Evolutionary conservation across 768 basidiomycete genomes (phyloP).

Genomic region (Ramaria rubella): DNA sequence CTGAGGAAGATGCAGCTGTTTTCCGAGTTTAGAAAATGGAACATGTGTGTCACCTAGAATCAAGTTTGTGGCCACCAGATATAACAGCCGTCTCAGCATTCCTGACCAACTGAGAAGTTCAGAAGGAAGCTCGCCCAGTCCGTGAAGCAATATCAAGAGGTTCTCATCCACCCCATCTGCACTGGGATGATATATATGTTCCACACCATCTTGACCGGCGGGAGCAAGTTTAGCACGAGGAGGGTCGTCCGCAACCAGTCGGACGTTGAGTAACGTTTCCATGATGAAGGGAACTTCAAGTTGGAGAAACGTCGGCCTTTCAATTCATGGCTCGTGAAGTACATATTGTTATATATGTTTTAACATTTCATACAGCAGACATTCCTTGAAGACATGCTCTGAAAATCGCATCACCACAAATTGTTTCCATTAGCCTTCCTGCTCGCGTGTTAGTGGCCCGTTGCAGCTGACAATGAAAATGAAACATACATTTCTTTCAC

Average conservation of each 20-base stretch:
- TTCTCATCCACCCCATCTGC: constrained; percentile 85
- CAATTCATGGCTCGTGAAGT: not conserved
- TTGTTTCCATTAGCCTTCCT: no score
- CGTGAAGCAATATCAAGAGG: constrained; percentile 76
- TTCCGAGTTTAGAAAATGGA: constrained; percentile 72
- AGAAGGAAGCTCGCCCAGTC: constrained; percentile 52
- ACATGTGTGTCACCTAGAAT: constrained; percentile 68
- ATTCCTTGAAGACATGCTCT: no score
- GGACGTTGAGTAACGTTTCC: constrained; percentile 3
- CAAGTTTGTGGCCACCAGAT: not conserved
- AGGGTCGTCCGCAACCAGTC: not conserved
- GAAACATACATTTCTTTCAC: constrained; percentile 8
- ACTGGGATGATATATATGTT: constrained; percentile 65
- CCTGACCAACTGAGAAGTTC: not conserved
- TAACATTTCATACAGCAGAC: no score
- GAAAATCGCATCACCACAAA: no score
- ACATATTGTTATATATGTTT: no score
- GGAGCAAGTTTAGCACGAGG: constrained; percentile 43
- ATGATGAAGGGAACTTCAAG: no score
- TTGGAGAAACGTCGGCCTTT: not conserved
- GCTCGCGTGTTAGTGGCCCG: not conserved
- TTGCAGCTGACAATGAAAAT: not conserved
- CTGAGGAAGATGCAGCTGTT: constrained; percentile 76
- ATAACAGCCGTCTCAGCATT: not conserved
- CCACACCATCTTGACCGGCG: constrained; percentile 39